A percentile compares a stretch with the other conserved stretches of the same genome.
These are phyloP conservation scores for Posidonia australis DNA, from an alignment of 106 monocot genomes.

Conservation along the genomic window DNA sequence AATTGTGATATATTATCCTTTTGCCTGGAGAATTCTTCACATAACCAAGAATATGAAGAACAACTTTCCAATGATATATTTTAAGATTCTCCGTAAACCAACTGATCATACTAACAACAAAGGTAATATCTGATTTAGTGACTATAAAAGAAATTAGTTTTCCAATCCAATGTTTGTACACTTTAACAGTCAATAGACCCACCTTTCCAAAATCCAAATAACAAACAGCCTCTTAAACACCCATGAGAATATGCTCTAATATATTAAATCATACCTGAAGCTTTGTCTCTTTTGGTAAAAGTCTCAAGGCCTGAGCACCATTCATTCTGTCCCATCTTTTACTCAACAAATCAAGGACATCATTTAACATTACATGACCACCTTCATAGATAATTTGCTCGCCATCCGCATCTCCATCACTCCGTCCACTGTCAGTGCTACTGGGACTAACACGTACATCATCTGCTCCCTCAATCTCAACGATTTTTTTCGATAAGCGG, in stretches of 20 bases:
- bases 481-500: slow-evolving; percentile 60
- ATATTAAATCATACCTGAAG: slow-evolving; percentile 48
- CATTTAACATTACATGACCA: slow-evolving; percentile 77
- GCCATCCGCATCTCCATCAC: slow-evolving; percentile 67
- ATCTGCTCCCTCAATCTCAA: slow-evolving; percentile 74
- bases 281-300: slow-evolving; percentile 85
- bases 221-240: not conserved
- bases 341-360: slow-evolving; percentile 84
- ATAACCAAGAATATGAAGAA: too few relatives aligned
- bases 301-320: slow-evolving; percentile 85
- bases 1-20: too few relatives aligned
- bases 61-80: too few relatives aligned
- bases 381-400: slow-evolving; percentile 36
- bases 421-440: slow-evolving; percentile 88
- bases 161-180: too few relatives aligned
- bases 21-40: too few relatives aligned
- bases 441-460: slow-evolving; percentile 47
- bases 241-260: not conserved
- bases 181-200: too few relatives aligned
- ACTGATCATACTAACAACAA: too few relatives aligned
- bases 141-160: too few relatives aligned
- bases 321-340: slow-evolving; percentile 94
- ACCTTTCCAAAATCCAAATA: not conserved
- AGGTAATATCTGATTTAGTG: too few relatives aligned
- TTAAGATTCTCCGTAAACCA: too few relatives aligned